Evolutionary conservation across 1,284 basidiomycete species (phyloP).

Genomic region (Irpex sp.): DNA sequence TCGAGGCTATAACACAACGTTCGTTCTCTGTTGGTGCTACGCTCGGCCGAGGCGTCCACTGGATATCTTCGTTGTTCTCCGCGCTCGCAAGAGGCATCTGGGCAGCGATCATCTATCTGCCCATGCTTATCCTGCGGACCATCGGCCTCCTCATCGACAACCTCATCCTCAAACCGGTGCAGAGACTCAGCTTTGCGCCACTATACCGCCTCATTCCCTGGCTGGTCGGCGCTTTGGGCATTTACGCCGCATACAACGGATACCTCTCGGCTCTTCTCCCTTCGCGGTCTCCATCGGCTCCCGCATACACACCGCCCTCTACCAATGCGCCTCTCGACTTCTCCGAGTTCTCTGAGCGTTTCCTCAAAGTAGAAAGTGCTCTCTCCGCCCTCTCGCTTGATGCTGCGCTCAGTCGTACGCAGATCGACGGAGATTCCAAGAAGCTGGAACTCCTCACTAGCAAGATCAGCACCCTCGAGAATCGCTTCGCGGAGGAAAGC

Average conservation of each 20-base stretch:
- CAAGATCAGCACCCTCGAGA: constrained; percentile 53
- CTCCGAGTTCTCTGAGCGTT: constrained; percentile 64
- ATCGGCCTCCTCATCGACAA: constrained; percentile 43
- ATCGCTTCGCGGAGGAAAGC: constrained; percentile 52
- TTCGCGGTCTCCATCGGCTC: constrained; percentile 26
- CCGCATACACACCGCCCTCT: constrained; percentile 42
- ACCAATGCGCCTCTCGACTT: constrained; percentile 61
- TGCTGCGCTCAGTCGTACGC: constrained; percentile 42
- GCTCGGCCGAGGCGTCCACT: constrained; percentile 44
- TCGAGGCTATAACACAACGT: constrained; percentile 21
- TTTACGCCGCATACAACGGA: constrained; percentile 37
- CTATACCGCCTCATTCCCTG: constrained; percentile 34
- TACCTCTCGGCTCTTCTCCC: constrained; percentile 36
- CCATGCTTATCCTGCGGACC: constrained; percentile 38
- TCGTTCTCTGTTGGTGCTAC: constrained; percentile 42
- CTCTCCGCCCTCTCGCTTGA: constrained; percentile 56
- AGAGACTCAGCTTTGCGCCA: constrained; percentile 31
- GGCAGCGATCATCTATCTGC: constrained; percentile 27
- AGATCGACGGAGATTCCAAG: constrained; percentile 47
- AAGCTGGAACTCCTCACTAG: constrained; percentile 47
- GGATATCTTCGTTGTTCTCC: constrained; percentile 26
- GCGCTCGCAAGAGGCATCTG: constrained; percentile 21
- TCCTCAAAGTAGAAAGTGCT: constrained; percentile 62
- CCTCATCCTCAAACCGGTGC: constrained; percentile 41
- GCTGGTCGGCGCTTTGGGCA: constrained; percentile 33